Base-by-base conservation (phyloP, 2,329 filamentous ascomycete species). In the Lasiodiplodia gonubiensis region DNA sequence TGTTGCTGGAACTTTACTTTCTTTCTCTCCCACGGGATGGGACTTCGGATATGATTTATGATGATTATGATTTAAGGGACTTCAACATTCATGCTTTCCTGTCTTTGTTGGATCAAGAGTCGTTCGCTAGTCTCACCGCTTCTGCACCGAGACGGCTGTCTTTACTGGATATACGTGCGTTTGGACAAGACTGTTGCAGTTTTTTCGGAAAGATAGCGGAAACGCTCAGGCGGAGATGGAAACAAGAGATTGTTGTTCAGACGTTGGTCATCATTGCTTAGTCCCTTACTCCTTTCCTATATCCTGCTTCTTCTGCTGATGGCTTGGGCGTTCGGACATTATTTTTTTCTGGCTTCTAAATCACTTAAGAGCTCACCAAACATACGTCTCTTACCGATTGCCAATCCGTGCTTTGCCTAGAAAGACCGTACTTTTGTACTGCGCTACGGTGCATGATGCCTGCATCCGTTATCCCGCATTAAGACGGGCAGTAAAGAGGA, bases 11-110 rank as follows among this genome's bases (percentile, higher is more conserved):
- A 21, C 42, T 46, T 46, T 46, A 8, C n/a, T 46, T 46, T 21
- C 42, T 18, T 46, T 46, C 21, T n/a, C 5, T 46, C 42, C 42
- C 42, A 46, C 42, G 3, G 42, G 42, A 33, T 54, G 52, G 52
- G 52, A 35, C 7, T 30, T 21, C 42, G 55, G 39, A 49, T 49
- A 61, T 61, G 57, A 61, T 14, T 61, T 61, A 61, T 49, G 57
- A 61, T 48, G 23, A 61, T 12, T 49, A 61, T 61, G 57, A 57
- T 57, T 21, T 35, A 60, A 60, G 55, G 55, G 55, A 33, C 18
- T 54, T 59, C 7, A 39, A 33, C 4, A 1, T 60, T 60, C 23
- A 7, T 46, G 42, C 33, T 42, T 46, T 16, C 23, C 18, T 30
- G n/a, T 11, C 10, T 4, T 27, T 30, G 12, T 23, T 25, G 57